Conservation (phyloP, 1,139 yeast genomes). For the Pneumocystis canis region DNA sequence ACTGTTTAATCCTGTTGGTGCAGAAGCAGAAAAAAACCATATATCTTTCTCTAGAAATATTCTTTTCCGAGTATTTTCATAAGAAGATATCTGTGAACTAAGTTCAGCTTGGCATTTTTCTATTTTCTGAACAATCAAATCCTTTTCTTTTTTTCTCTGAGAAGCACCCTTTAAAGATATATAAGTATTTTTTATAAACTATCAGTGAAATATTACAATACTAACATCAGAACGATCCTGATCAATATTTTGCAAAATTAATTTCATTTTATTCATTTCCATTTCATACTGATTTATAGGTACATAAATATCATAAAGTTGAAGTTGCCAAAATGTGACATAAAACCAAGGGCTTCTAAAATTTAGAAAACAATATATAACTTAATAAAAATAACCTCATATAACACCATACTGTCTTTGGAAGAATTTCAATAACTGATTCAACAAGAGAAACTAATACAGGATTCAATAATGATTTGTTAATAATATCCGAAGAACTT, state of each 20-base stretch:
- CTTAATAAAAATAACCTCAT: background rate
- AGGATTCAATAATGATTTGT: background rate
- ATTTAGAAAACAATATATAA: background rate
- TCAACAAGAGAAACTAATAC: background rate
- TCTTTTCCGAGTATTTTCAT: conserved; percentile 22
- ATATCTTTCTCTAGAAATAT: conserved; percentile 23
- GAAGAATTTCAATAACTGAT: background rate
- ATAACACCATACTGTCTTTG: background rate
- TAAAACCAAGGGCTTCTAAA: conserved; percentile 30
- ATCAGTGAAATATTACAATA: background rate
- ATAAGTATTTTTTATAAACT: background rate
- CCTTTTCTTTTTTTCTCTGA: background rate
- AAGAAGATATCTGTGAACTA: conserved; percentile 24
- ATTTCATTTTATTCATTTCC: conserved; percentile 22
- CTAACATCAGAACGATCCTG: background rate
- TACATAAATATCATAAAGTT: conserved; percentile 58
- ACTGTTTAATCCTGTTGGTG: background rate
- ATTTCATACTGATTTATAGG: conserved; percentile 37
- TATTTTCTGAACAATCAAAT: background rate
- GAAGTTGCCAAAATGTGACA: conserved; percentile 57
- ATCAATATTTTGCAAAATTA: background rate
- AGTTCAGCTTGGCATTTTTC: conserved; percentile 16
- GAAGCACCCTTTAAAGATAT: background rate
- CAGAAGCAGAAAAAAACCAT: conserved; percentile 21
- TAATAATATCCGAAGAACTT: background rate